Evolutionary conservation across 148 eudicot genomes (phyloP), one percentile per base, ranked within the genome.

Genomic region (Cornus controversa): DNA sequence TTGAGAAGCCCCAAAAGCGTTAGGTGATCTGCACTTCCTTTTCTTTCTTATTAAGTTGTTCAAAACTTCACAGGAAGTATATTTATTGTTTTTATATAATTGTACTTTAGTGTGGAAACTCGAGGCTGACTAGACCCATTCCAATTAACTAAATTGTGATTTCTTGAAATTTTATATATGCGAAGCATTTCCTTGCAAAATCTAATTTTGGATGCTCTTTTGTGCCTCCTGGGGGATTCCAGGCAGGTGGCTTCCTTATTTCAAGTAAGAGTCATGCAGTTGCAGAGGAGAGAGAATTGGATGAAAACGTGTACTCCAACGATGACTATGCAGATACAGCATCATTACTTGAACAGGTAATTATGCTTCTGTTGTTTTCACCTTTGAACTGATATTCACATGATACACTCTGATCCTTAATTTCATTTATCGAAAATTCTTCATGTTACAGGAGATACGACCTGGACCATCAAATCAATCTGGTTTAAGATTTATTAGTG

Each of bases 231-330:
- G 6, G 26, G 34, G 70, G 54, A 78, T 71, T 88, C 42, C 92
- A 96, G 99, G 99, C 98, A 70, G 88, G 93, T 83, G 93, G 80
- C 81, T 93, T 96, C 87, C 97, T 96, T 82, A 76, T 85, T 68
- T 87, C 98, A 73, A 88, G 89, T 70, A 89, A 90, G 83, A 86
- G 81, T 80, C 85, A 90, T 85, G 85, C 80, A 28, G 83, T 78
- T 67, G 75, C 79, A 36, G 95, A 90, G 77, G 99, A 92, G 71
- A 92, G 84, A 72, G 99, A 96, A 79, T 83, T 96, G 75, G 89
- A 73, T 74, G 97, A 93, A 76, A 88, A 89, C 75, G 89, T 92
- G 73, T 88, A 90, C 83, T 80, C 90, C 23, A 91, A 77, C 67
- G 79, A 85, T 74, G 86, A 85, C 73, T 93, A 89, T 84, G 78